phyloP scores from a whole-genome alignment of 805 yeast genomes.

The Candida tammaniensis region DNA sequence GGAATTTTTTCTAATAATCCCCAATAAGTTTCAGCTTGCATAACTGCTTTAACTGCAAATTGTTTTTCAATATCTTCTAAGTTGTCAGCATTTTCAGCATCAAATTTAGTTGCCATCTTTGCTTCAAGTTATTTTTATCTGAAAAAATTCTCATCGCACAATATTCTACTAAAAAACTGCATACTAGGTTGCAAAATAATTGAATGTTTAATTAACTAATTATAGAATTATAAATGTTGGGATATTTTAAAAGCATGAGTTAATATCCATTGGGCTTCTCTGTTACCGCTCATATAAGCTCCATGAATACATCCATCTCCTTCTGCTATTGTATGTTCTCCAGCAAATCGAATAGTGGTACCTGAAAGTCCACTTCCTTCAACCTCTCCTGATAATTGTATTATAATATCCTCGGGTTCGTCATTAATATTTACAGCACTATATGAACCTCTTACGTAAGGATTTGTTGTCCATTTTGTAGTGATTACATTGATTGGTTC shows the following conservation, averaged over 20 bases:
- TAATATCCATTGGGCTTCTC: conserved; percentile 48
- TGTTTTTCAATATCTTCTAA: conserved; percentile 89
- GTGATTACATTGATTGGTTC: conserved; percentile 37
- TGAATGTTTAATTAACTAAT: no score
- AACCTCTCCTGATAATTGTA: conserved; percentile 52
- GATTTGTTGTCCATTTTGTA: conserved; percentile 79
- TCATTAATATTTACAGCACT: conserved; percentile 67
- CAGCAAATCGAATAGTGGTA: conserved; percentile 70
- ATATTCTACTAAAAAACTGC: no score
- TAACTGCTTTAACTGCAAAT: conserved; percentile 96
- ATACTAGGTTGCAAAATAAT: no score
- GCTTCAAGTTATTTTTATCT: neutral
- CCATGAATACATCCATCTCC: conserved; percentile 94
- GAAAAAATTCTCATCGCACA: no score
- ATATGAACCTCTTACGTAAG: conserved; percentile 79
- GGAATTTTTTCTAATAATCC: conserved; percentile 64
- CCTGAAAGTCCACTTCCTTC: conserved; percentile 35
- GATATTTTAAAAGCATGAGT: conserved; percentile 2
- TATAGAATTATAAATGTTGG: no score
- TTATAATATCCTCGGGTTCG: conserved; percentile 61
- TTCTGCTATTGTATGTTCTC: conserved; percentile 82
- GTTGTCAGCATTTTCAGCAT: conserved; percentile 91
- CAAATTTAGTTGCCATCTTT: conserved; percentile 46
- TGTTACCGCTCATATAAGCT: conserved; percentile 73
- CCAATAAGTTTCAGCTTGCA: conserved; percentile 96